Percentiles rank a stretch among this genome's conserved stretches.
phyloP scores from a whole-genome alignment of 2,329 filamentous ascomycete species.

The Exophiala oligosperma region DNA sequence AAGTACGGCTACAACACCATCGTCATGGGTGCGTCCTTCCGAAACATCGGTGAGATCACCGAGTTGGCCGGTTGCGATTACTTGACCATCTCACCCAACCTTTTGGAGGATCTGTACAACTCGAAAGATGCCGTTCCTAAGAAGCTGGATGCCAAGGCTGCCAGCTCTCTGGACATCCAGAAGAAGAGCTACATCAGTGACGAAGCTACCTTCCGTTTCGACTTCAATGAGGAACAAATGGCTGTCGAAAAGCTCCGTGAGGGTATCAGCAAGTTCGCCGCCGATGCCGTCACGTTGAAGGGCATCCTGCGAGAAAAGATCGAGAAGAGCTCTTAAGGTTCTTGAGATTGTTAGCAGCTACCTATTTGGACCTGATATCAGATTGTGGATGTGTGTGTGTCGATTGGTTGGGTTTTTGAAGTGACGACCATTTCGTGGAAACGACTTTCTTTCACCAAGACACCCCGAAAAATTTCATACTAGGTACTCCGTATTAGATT shows the following conservation, averaged over 20 bases:
- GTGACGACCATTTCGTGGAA: too few species aligned
- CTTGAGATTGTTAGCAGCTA: too few species aligned
- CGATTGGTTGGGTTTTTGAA: neutral
- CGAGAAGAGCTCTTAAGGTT: conserved; percentile 36
- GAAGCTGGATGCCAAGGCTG: conserved; percentile 79
- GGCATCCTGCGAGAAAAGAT: conserved; percentile 88
- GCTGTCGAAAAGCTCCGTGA: conserved; percentile 98
- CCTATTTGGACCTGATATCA: neutral
- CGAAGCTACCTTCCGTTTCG: conserved; percentile 92
- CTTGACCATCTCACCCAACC: conserved; percentile 93
- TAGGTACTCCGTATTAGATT: too few species aligned
- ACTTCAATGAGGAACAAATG: conserved; percentile 99
- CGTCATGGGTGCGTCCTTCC: conserved; percentile 99
- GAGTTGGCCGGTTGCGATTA: conserved; percentile 98
- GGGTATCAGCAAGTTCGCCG: conserved; percentile 99
- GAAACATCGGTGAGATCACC: conserved; percentile 93
- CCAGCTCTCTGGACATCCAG: conserved; percentile 69
- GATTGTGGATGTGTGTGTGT: neutral
- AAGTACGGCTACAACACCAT: conserved; percentile 99
- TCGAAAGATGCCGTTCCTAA: conserved; percentile 77
- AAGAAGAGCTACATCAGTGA: conserved; percentile 90
- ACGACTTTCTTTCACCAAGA: too few species aligned
- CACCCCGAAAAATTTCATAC: too few species aligned
- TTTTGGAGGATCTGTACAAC: conserved; percentile 92
- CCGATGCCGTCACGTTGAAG: conserved; percentile 93